Evolutionary conservation across 2,329 filamentous ascomycete genomes (phyloP).

Genomic region (Elsinoe arachidis): DNA sequence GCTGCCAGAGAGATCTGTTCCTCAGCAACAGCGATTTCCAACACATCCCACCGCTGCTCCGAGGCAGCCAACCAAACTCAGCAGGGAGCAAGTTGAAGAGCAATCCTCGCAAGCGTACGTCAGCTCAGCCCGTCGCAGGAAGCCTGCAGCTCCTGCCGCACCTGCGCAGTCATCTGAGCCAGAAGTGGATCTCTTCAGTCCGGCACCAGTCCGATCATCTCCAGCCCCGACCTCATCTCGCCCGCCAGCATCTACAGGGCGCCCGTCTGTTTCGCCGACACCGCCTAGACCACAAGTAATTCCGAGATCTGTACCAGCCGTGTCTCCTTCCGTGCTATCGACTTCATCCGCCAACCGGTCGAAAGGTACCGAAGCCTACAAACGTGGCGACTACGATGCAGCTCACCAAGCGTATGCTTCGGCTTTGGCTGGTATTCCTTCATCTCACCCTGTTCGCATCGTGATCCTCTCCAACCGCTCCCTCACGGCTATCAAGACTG

Average conservation of each 20-base stretch:
- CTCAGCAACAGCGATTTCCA: constrained; percentile 31
- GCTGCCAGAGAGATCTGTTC: constrained; percentile 29
- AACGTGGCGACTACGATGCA: constrained; percentile 81
- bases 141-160: constrained; percentile 42
- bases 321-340: constrained; percentile 61
- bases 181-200: constrained; percentile 29
- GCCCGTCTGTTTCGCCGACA: constrained; percentile 27
- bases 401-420: constrained; percentile 76
- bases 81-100: constrained; percentile 66
- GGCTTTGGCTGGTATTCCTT: constrained; percentile 65
- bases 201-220: constrained; percentile 20
- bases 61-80: constrained; percentile 52
- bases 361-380: constrained; percentile 81
- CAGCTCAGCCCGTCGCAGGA: constrained; percentile 75
- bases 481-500: constrained; percentile 81
- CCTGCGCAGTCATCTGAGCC: constrained; percentile 20
- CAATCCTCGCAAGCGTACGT: constrained; percentile 77
- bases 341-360: constrained; percentile 70
- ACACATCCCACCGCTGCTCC: constrained; percentile 33
- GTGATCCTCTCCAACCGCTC: constrained; percentile 88
- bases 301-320: constrained; percentile 53
- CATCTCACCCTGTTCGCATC: constrained; percentile 72
- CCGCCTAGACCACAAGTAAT: constrained; percentile 41
- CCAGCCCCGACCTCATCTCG: constrained; percentile 29
- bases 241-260: constrained; percentile 28